Conservation (phyloP, 192 early-diverging fungal species). For the Mortierella hygrophila region DNA sequence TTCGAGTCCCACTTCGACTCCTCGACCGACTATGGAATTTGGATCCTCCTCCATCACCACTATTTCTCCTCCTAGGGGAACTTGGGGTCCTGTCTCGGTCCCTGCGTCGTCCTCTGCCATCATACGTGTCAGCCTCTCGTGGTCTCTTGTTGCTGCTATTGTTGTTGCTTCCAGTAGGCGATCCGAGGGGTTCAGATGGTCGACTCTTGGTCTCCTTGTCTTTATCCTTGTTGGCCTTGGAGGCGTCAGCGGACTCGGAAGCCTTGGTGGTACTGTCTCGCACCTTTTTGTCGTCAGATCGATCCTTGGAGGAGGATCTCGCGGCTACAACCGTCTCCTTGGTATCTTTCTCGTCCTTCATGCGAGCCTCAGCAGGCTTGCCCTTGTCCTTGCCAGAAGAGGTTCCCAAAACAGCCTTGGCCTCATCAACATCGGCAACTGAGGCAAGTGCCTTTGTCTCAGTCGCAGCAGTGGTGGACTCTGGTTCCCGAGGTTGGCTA, state of each 20-base stretch:
- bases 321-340: background rate
- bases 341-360: background rate
- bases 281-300: background rate
- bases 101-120: conserved; percentile 8
- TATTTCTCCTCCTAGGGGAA: conserved; percentile 5
- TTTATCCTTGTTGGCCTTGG: background rate
- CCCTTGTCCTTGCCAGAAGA: background rate
- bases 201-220: background rate
- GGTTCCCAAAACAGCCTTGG: background rate
- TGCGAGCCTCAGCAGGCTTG: background rate
- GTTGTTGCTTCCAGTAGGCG: background rate
- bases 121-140: conserved; percentile 20
- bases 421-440: background rate
- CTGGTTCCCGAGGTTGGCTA: background rate
- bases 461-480: background rate
- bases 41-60: background rate
- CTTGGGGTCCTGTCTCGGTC: conserved; percentile 16
- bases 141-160: background rate
- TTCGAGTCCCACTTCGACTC: conserved; percentile 2
- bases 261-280: background rate
- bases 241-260: background rate
- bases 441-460: background rate
- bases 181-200: background rate
- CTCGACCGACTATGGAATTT: conserved; percentile 17
- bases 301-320: background rate